Conservation (phyloP, 495 filamentous ascomycete genomes). For the Penicillium arizonense region DNA sequence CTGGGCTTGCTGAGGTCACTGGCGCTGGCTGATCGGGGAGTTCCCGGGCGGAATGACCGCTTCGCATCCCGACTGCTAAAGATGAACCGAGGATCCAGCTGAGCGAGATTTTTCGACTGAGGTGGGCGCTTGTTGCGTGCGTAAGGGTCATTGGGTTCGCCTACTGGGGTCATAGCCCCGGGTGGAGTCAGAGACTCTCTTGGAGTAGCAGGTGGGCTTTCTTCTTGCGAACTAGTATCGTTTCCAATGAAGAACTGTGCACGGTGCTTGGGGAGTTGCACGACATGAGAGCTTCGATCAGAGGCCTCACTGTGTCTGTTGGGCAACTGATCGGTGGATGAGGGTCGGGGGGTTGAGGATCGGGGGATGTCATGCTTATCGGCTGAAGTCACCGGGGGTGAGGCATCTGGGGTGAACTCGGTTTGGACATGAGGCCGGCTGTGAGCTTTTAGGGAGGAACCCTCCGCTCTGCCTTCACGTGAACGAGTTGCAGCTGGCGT, state of each 20-base stretch:
- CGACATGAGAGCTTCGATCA: slow-evolving; percentile 37
- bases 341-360: slow-evolving; percentile 45
- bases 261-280: slow-evolving; percentile 52
- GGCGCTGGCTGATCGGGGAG: slow-evolving; percentile 46
- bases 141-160: slow-evolving; percentile 86
- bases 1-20: slow-evolving; percentile 43
- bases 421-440: slow-evolving; percentile 61
- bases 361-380: slow-evolving; percentile 26
- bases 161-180: slow-evolving; percentile 71
- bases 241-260: slow-evolving; percentile 75
- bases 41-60: slow-evolving; percentile 36
- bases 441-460: slow-evolving; percentile 22
- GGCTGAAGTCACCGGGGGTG: slow-evolving; percentile 33
- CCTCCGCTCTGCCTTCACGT: slow-evolving; percentile 42
- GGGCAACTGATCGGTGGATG: slow-evolving; percentile 42
- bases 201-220: slow-evolving; percentile 56
- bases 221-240: slow-evolving; percentile 50
- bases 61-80: slow-evolving; percentile 65
- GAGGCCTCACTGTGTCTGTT: slow-evolving; percentile 34
- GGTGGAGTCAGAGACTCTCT: slow-evolving; percentile 57
- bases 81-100: slow-evolving; percentile 81
- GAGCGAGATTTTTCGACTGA: slow-evolving; percentile 63
- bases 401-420: slow-evolving; percentile 53
- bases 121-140: slow-evolving; percentile 76
- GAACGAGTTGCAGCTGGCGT: slow-evolving; percentile 77